Base-by-base conservation (phyloP, 2,329 filamentous ascomycete species). In the Bipolaris zeicola region DNA sequence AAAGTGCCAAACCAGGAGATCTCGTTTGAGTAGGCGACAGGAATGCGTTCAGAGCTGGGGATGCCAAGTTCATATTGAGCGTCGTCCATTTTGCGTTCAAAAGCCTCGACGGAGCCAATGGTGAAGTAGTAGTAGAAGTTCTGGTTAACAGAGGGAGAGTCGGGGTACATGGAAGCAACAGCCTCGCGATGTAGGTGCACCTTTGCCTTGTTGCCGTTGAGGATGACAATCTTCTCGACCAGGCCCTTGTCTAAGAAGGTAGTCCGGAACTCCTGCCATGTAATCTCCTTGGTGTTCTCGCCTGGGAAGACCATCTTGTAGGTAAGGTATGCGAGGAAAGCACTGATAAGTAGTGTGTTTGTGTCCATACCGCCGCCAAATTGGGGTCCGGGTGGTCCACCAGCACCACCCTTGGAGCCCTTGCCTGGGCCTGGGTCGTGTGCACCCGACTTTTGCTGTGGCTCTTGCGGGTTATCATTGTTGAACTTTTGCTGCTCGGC, bases 231-330 rank as follows among this genome's bases (percentile, higher is more conserved):
- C 80, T 93, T 97, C 79, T 97, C 91, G 18, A 99, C 93, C 22
- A 99, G 83, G 6, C 95, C 95, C 82, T 96, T 97, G 78, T 97
- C 92, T 58, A 99, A 82, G 82, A 96, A 98, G 31, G 92, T 95
- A 66, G 87, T 93, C 61, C 91, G 84, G 79, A 99, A 91, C 79
- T 99, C 95, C 78, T 99, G 93, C 91, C 92, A 99, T 52, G 95
- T 98, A 57, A 99, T 97, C 73, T 99, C 94, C 70, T 87, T 82
- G 52, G 80, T 82, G 60, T 82, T 83, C 61, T 90, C 87, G 18
- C 84, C 83, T 3, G 88, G 88, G 56, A 91, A 83, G 54, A 94
- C 79, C 62, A 85, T 81, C 53, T 83, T 80, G 75, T 72, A 75
- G 45, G 87, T 73, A 52, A 89, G 80, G 70, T 87, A 90, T 10